Percentiles rank a stretch among this genome's conserved stretches.
Conservation (phyloP, 2,329 filamentous ascomycete genomes). For the Paraphoma chrysanthemicola region DNA sequence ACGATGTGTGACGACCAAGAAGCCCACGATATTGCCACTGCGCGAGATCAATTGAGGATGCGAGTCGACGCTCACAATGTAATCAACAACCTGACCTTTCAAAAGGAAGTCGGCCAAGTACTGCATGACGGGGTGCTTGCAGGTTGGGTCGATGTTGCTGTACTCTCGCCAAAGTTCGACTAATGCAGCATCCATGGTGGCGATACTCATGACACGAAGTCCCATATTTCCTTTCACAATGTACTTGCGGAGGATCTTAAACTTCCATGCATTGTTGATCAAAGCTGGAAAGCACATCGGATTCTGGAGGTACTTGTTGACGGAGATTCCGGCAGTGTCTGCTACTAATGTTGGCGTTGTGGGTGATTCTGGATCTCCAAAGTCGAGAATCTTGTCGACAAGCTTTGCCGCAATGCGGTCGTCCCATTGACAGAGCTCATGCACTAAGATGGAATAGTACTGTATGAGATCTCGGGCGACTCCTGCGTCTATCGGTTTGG, state of each 20-base stretch:
- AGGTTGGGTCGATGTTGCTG: constrained; percentile 50
- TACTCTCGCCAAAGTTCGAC: constrained; percentile 64
- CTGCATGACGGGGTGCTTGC: constrained; percentile 63
- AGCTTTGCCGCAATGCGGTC: constrained; percentile 29
- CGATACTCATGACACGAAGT: constrained; percentile 79
- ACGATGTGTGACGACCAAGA: constrained; percentile 78
- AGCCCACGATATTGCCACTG: constrained; percentile 84
- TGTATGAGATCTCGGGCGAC: constrained; percentile 34
- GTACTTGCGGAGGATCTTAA: constrained; percentile 72
- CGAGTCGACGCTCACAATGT: constrained; percentile 87
- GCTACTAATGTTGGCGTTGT: constrained; percentile 16
- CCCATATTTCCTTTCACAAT: constrained; percentile 90
- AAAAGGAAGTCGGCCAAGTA: constrained; percentile 75
- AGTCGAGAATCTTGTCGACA: constrained; percentile 32
- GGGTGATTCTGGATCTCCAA: constrained; percentile 30
- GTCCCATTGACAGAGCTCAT: constrained; percentile 38
- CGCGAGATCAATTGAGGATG: constrained; percentile 88
- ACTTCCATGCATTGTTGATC: constrained; percentile 71
- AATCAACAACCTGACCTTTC: constrained; percentile 76
- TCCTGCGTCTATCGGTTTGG: constrained; percentile 32
- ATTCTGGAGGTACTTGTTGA: constrained; percentile 27
- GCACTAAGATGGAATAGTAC: constrained; percentile 27
- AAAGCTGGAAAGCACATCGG: constrained; percentile 55
- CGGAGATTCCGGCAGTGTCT: background rate
- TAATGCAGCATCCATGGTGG: constrained; percentile 74